Evolutionary conservation across 202 grass and related monocot genomes (phyloP), one percentile per base, ranked within the genome.

Genomic region (Panicum hallii): DNA sequence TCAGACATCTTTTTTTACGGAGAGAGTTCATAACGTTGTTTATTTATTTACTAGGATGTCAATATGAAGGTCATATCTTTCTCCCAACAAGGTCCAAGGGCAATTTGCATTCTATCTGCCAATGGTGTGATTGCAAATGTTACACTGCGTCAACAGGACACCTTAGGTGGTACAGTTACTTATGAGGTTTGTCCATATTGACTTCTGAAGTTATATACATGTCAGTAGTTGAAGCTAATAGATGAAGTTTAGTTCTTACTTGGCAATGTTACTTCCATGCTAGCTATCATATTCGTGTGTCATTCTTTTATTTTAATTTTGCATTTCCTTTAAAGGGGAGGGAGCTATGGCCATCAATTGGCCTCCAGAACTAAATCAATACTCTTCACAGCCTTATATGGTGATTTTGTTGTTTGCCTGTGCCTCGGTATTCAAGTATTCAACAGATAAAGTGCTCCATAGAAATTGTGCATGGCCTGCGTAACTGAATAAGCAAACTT

Each of bases 41-140:
- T 76, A 63, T 79, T 79, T 46, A 47, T 61, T 46, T 70, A 54
- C 10, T 83, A 95, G 93, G 93, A 95, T 89, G 81, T 95, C 76
- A 95, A 90, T 61, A 93, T 91, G 90, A 95, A 95, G 63, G 76
- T 93, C 75, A 95, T 95, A 79, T 91, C 93, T 62, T 95, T 95
- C 85, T 88, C 93, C 11, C 93, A 95, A 91, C 93, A 95, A 95
- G 93, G 93, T 46, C 83, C 74, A 42, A 89, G 72, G 77, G 90
- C 90, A 43, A 95, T 95, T 69, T 95, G 93, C 23, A 90, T 95
- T 80, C 81, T 95, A 12, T 91, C 93, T 30, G 93, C 93, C 9
- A 95, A 91, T 83, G 93, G 93, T 50, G 55, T 93, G 41, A 89
- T 95, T 67, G 92, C 93, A 6, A 95, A 95, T 85, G 93, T 93